Evolutionary conservation across 2,329 filamentous ascomycete genomes (phyloP), one percentile per base, ranked within the genome.

Genomic region (Rhexocercosporidium sp.): DNA sequence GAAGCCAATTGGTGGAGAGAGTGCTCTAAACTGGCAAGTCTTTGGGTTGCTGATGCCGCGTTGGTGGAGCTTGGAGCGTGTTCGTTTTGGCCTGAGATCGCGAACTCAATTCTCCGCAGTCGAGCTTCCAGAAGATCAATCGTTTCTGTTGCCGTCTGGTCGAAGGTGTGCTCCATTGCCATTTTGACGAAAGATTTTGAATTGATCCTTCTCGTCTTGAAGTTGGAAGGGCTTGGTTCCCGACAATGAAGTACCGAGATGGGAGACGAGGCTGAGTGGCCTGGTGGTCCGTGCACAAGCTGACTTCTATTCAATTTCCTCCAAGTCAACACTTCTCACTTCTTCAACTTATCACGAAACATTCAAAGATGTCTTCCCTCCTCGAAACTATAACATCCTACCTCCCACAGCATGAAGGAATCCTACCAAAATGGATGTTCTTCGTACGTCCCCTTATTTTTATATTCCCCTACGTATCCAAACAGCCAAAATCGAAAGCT

Each of bases 381-480:
- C 61, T 63, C 37, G 14, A 54, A 44, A 56, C 6, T 9, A 20
- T 63, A 22, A 44, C 22, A 27, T 56, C 68, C n/a, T 77, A 73
- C 65, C 71, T 77, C 14, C 77, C 76, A n/a, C 70, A 73, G 56
- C 69, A 76, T 49, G 70, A 73, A 41, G 88, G 88, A 44, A 76
- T 86, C 8, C 81, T 90, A 34, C 88, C 88, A 53, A 86, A 88
- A 79, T 90, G 88, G 88, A 85, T 91, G 11, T 81, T 90, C 71
- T 82, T 91, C 71, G 88, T 90, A 81, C 57, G 82, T 78, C 34
- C 25, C 62, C 59, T 47, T 60, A 41, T 22, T 18, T n/a, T n/a
- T n/a, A n/a, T 11, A 31, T 59, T 62, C 22, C 25, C 61, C 60
- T 56, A 18, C 29, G n/a, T 22, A 12, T 51, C 16, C 49, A 22